These are phyloP conservation scores for Anthoceros angustus DNA, from an alignment of 225 moss, liverwort and hornwort genomes.

Conservation along the genomic window DNA sequence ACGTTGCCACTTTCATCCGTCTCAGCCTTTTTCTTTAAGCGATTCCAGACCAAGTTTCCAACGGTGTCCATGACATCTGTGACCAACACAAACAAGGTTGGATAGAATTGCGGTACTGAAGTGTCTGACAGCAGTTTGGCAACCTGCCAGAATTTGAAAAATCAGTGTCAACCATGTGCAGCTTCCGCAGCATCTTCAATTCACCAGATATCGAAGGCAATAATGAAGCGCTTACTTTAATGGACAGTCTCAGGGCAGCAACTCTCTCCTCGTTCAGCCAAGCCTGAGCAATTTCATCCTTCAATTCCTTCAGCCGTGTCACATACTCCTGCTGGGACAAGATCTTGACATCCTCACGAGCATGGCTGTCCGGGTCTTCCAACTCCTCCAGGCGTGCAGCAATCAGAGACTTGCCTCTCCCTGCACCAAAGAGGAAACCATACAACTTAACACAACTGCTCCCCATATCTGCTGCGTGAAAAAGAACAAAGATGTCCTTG, in stretches of 20 bases:
- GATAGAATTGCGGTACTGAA: slow-evolving; percentile 98
- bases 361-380: slow-evolving; percentile 77
- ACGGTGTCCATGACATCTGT: slow-evolving; percentile 99
- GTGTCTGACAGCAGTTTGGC: slow-evolving; percentile 98
- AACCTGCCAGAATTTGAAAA: slow-evolving; percentile 50
- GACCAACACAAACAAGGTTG: slow-evolving; percentile 91
- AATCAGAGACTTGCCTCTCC: slow-evolving; percentile 63
- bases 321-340: slow-evolving; percentile 97
- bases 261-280: slow-evolving; percentile 96
- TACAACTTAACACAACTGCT: neutral
- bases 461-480: neutral
- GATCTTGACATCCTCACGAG: slow-evolving; percentile 64
- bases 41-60: slow-evolving; percentile 94
- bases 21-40: slow-evolving; percentile 94
- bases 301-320: slow-evolving; percentile 71
- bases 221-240: slow-evolving; percentile 35
- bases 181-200: neutral
- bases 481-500: neutral
- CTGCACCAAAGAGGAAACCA: slow-evolving; percentile 18
- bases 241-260: slow-evolving; percentile 77
- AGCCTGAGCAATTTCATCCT: slow-evolving; percentile 88
- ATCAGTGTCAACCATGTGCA: neutral
- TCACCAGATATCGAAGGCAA: slow-evolving; percentile 5
- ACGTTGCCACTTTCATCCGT: slow-evolving; percentile 51
- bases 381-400: slow-evolving; percentile 83